These are phyloP conservation scores for Xylaria sp. DNA, from an alignment of 2,329 filamentous ascomycete species.

Conservation along the genomic window DNA sequence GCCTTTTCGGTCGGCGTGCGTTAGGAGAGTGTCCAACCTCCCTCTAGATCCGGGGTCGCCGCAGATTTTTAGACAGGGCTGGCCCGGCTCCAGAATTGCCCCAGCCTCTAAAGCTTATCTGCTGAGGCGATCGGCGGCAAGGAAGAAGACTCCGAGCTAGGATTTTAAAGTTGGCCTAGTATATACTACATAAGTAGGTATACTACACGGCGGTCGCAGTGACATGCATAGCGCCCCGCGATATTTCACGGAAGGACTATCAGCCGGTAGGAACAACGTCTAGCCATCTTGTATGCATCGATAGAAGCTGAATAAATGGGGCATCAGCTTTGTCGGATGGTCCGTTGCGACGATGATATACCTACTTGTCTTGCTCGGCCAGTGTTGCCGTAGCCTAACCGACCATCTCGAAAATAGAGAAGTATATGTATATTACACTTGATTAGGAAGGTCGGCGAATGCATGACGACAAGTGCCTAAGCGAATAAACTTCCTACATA, in stretches of 20 bases:
- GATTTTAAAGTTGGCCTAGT: conserved; percentile 5
- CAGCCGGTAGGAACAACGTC: neutral
- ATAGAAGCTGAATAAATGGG: neutral
- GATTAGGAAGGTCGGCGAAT: conserved; percentile 27
- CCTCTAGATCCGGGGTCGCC: conserved; percentile 22
- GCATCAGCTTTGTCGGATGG: conserved; percentile 6
- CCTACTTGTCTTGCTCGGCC: conserved; percentile 11
- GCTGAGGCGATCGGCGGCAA: conserved; percentile 22
- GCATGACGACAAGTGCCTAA: neutral
- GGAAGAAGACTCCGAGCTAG: conserved; percentile 3
- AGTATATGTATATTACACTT: conserved; percentile 2
- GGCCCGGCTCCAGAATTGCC: conserved; percentile 1
- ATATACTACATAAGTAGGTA: too few species aligned
- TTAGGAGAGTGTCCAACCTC: conserved; percentile 4
- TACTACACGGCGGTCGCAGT: conserved; percentile 21
- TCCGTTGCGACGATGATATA: neutral
- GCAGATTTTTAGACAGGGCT: conserved; percentile 23
- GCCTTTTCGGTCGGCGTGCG: conserved; percentile 31
- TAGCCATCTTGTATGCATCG: neutral
- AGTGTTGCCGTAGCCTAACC: neutral
- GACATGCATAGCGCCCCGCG: conserved; percentile 20
- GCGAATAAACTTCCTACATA: conserved; percentile 8
- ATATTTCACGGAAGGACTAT: neutral
- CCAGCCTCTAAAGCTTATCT: conserved; percentile 1
- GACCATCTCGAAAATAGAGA: neutral